Base-by-base conservation (phyloP, 192 early-diverging fungal genomes). In the Funneliformis geosporum region DNA sequence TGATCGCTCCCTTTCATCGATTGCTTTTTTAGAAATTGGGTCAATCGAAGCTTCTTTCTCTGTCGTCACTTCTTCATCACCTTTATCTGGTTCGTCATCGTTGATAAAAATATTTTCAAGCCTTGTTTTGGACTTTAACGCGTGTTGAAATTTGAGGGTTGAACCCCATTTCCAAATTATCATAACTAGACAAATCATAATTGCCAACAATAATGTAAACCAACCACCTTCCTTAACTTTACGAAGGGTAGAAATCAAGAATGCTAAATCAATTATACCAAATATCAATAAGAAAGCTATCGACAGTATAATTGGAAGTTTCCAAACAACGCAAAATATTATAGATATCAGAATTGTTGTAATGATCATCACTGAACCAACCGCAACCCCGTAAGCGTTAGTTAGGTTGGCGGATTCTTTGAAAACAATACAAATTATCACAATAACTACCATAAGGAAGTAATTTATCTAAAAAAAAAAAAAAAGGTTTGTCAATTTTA, bases 361-460 rank as follows among this genome's bases (percentile, higher is more conserved):
- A 4, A 76, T 66, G 42, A 76, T 8, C 61, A 76, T 65, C 2
- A 76, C 75, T 1, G 61, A 44, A 28, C 42, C n/a, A 18, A 76
- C 75, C 2, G 65, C 27, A 43, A 72, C 80, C 85, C 89, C 89
- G 42, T 87, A 90, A 11, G 84, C 86, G n/a, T 80, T 75, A 18
- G 85, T 84, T 8, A 90, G 69, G 9, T 55, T 50, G 39, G 86
- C 84, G 7, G 82, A 81, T 16, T 75, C 61, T 43, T 75, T 60
- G 76, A 90, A 90, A 0, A 71, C 72, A 12, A 79, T 47, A 16
- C 82, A 77, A n/a, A 90, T 70, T 18, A 81, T 7, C 42, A 90
- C 60, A 33, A 79, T 83, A 43, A 62, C 78, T 38, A 84, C 28
- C 85, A 88, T 80, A 40, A 88, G 60, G 18, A 85, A 23, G 75